These are phyloP conservation scores for Blastobotrys peoriensis DNA, from an alignment of 805 yeast genomes.

Conservation along the genomic window DNA sequence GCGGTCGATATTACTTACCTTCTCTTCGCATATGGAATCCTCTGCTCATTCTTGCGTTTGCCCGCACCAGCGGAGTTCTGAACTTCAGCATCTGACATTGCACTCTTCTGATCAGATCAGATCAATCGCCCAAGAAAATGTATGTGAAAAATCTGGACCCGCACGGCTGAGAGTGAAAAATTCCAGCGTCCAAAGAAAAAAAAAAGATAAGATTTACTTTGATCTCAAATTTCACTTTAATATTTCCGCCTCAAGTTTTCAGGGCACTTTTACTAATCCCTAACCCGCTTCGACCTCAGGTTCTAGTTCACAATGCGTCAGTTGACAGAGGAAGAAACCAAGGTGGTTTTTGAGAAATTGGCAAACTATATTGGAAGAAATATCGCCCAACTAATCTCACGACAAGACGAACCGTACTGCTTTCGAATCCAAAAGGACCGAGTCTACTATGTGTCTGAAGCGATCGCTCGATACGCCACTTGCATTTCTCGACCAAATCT, in stretches of 20 bases:
- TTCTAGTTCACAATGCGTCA: slow-evolving; percentile 82
- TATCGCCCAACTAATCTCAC: slow-evolving; percentile 79
- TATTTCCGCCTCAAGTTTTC: no score
- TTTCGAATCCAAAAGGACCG: slow-evolving; percentile 94
- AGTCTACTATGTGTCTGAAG: slow-evolving; percentile 86
- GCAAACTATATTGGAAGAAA: slow-evolving; percentile 97
- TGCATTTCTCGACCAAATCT: slow-evolving; percentile 82
- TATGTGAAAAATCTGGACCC: no score
- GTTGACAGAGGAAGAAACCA: slow-evolving; percentile 94
- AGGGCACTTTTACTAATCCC: no score
- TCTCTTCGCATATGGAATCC: neutral
- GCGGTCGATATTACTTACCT: no score
- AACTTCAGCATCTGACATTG: no score
- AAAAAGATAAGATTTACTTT: no score
- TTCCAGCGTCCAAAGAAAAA: no score
- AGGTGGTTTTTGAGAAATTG: slow-evolving; percentile 89
- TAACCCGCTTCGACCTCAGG: no score
- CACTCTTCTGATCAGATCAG: no score
- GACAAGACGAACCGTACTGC: slow-evolving; percentile 80
- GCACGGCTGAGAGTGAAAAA: no score
- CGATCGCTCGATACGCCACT: slow-evolving; percentile 80
- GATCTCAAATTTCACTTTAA: no score
- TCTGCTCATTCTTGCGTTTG: neutral
- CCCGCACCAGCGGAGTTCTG: neutral
- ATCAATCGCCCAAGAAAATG: no score